Percentiles rank a stretch among this genome's conserved stretches.
Evolutionary conservation across 371 early-diverging fungal genomes (phyloP).

Genomic region (Parasitella parasitica): DNA sequence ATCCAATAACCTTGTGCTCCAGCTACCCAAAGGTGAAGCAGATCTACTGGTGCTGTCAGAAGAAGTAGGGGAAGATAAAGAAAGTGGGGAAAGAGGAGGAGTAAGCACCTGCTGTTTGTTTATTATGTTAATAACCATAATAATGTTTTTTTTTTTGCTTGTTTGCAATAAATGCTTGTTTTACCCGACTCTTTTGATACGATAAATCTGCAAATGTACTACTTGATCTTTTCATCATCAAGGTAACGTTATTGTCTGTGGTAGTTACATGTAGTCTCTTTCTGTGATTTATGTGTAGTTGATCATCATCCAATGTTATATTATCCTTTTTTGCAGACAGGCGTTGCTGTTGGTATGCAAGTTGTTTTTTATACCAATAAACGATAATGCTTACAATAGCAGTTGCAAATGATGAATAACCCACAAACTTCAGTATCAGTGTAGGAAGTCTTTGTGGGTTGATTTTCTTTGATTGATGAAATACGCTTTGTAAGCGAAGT

Average conservation of each 20-base stretch:
- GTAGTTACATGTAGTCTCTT: conserved; percentile 1
- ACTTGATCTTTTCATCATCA: conserved; percentile 4
- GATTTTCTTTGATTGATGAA: conserved; percentile 3
- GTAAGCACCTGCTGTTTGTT: conserved; percentile 3
- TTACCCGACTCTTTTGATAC: background rate
- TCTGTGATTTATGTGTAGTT: conserved; percentile 2
- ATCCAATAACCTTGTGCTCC: conserved; percentile 35
- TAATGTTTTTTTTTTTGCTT: background rate
- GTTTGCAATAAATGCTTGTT: background rate
- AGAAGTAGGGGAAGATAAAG: background rate
- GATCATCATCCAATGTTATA: background rate
- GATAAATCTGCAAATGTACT: conserved; percentile 12
- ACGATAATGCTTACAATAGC: conserved; percentile 16
- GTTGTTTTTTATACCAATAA: conserved; percentile 15
- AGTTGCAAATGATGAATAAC: conserved; percentile 20
- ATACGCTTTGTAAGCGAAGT: background rate
- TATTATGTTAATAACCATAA: background rate
- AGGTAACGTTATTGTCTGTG: background rate
- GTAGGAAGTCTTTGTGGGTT: conserved; percentile 3
- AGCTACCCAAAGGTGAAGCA: conserved; percentile 10
- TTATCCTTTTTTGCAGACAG: background rate
- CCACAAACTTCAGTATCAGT: conserved; percentile 6
- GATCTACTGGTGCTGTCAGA: background rate
- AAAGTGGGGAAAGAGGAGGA: conserved; percentile 16
- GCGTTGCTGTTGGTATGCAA: background rate